Evolutionary conservation across 345 rosid species (phyloP).

Genomic region (Geranium brycei): DNA sequence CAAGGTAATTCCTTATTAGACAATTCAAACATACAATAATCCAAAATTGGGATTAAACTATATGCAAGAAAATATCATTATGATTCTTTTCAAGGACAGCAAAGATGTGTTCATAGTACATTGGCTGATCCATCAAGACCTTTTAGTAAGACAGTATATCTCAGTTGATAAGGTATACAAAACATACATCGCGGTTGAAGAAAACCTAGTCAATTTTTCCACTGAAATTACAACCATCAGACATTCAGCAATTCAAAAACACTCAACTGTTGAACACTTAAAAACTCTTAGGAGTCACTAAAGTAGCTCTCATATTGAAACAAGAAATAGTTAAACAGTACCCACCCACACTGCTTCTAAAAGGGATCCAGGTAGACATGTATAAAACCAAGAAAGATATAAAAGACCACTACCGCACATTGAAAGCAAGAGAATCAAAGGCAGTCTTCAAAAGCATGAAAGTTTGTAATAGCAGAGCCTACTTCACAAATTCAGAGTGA

Average conservation of each 20-base stretch:
- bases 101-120: too few relatives aligned
- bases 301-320: background rate
- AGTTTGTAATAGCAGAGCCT: too few relatives aligned
- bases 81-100: background rate
- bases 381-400: background rate
- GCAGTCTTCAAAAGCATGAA: background rate
- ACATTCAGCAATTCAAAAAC: background rate
- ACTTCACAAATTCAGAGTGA: background rate
- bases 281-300: background rate
- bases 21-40: too few relatives aligned
- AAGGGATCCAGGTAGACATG: background rate
- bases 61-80: background rate
- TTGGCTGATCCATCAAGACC: background rate
- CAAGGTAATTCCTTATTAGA: too few relatives aligned
- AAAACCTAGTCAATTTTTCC: background rate
- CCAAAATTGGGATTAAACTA: background rate
- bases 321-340: too few relatives aligned
- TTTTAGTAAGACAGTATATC: background rate
- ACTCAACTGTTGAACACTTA: background rate
- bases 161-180: background rate
- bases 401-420: background rate
- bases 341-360: background rate
- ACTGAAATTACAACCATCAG: background rate
- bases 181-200: background rate
- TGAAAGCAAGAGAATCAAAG: background rate